These are phyloP conservation scores for Cyclocybe cylindracea DNA, from an alignment of 768 basidiomycete species.

Conservation along the genomic window DNA sequence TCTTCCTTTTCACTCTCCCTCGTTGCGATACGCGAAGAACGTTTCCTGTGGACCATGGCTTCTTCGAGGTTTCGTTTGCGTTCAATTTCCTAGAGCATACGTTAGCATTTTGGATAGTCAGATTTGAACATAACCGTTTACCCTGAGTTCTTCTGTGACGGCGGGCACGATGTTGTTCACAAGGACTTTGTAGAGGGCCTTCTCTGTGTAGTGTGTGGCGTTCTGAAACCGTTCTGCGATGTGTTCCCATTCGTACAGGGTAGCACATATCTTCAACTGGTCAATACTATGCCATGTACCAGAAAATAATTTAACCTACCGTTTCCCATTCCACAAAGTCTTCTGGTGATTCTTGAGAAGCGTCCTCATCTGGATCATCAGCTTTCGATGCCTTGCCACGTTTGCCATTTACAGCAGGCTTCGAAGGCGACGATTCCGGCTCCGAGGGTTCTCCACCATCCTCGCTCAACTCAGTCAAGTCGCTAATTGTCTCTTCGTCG, in stretches of 20 bases:
- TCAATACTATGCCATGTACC: neutral
- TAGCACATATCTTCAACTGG: constrained; percentile 69
- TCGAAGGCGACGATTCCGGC: neutral
- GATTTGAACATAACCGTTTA: constrained; percentile 27
- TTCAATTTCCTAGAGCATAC: constrained; percentile 53
- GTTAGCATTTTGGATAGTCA: neutral
- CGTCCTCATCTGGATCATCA: constrained; percentile 12
- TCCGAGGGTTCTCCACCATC: constrained; percentile 24
- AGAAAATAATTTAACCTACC: constrained; percentile 42
- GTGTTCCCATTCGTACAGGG: constrained; percentile 83
- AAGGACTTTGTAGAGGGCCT: constrained; percentile 71
- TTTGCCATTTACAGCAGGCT: neutral
- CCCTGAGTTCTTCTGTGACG: constrained; percentile 69
- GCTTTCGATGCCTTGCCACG: constrained; percentile 5
- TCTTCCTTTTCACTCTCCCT: constrained; percentile 82
- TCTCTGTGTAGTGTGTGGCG: constrained; percentile 79
- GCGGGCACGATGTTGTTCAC: constrained; percentile 66
- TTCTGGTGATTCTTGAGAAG: constrained; percentile 31
- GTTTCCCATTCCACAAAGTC: constrained; percentile 91
- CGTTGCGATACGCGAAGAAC: constrained; percentile 84
- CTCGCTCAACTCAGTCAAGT: constrained; percentile 74
- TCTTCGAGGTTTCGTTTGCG: constrained; percentile 66
- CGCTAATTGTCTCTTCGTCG: constrained; percentile 66
- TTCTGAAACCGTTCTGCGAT: constrained; percentile 75
- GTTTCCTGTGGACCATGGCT: constrained; percentile 82